These are phyloP conservation scores for Xylaria sp. DNA, from an alignment of 2,329 filamentous ascomycete genomes.

Conservation along the genomic window DNA sequence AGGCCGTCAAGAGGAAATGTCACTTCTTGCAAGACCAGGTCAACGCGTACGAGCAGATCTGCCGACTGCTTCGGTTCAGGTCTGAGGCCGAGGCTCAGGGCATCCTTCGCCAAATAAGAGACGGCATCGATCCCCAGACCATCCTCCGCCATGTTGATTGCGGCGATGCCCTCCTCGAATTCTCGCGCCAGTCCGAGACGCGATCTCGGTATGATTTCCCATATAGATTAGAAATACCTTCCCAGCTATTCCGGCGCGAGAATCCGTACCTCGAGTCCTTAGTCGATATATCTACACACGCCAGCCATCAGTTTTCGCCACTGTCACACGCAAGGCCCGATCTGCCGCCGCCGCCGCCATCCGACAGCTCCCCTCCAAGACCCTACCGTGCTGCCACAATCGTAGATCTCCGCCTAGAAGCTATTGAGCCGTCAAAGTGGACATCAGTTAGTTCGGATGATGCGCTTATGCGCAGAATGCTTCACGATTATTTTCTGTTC, in stretches of 20 bases:
- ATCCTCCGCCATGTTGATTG: conserved; percentile 40
- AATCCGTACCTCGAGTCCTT: conserved; percentile 38
- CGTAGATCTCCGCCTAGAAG: conserved; percentile 38
- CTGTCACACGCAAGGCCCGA: conserved; percentile 13
- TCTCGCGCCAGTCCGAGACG: conserved; percentile 42
- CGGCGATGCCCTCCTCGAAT: conserved; percentile 44
- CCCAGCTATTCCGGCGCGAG: conserved; percentile 26
- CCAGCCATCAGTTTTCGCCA: conserved; percentile 21
- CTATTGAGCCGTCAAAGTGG: conserved; percentile 40
- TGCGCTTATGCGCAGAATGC: conserved; percentile 38
- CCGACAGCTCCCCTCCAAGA: conserved; percentile 35
- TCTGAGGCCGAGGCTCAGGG: conserved; percentile 38
- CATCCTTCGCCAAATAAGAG: conserved; percentile 41
- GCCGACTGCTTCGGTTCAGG: conserved; percentile 28
- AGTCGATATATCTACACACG: conserved; percentile 23
- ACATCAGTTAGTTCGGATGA: conserved; percentile 42
- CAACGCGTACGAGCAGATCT: conserved; percentile 35
- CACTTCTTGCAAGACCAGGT: conserved; percentile 33
- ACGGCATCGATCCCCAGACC: conserved; percentile 35
- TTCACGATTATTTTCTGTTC: conserved; percentile 35
- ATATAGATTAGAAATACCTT: conserved; percentile 38
- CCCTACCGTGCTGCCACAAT: conserved; percentile 43
- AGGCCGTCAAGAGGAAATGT: conserved; percentile 39
- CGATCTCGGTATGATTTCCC: conserved; percentile 45
- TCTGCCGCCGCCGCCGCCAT: conserved; percentile 9